Evolutionary conservation across 2,329 filamentous ascomycete species (phyloP).

Genomic region (Aspergillus quadricinctus): DNA sequence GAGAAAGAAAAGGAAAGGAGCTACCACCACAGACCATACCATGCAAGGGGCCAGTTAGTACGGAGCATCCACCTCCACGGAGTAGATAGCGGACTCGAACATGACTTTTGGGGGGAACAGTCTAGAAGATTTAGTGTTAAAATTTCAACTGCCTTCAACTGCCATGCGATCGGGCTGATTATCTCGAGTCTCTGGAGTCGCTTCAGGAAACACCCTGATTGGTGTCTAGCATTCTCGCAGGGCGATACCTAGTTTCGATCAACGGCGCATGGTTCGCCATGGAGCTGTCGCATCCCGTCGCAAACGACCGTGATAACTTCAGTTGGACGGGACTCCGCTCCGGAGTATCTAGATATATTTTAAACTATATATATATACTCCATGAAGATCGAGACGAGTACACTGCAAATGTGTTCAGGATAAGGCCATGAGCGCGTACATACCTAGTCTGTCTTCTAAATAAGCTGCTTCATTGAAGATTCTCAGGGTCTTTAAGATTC

Average conservation of each 20-base stretch:
- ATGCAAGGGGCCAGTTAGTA: background rate
- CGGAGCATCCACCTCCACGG: too few relatives aligned
- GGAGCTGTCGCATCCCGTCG: background rate
- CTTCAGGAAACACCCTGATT: too few relatives aligned
- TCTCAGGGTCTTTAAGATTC: too few relatives aligned
- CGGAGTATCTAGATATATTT: background rate
- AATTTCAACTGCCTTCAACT: background rate
- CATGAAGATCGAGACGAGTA: background rate
- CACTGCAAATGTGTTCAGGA: too few relatives aligned
- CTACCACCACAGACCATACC: background rate
- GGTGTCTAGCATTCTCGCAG: too few relatives aligned
- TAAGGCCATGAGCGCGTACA: too few relatives aligned
- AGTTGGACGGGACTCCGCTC: background rate
- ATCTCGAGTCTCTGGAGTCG: too few relatives aligned
- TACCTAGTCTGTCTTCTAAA: too few relatives aligned
- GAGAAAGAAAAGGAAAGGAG: background rate
- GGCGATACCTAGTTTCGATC: too few relatives aligned
- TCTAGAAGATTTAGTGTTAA: background rate
- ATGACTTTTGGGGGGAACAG: background rate
- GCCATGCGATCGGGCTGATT: background rate
- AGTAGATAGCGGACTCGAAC: background rate
- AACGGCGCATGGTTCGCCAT: background rate
- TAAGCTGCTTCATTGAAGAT: too few relatives aligned
- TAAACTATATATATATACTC: background rate
- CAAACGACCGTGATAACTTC: too few relatives aligned